Conservation (phyloP, 2,329 filamentous ascomycete species). For the Penicillium sp. region DNA sequence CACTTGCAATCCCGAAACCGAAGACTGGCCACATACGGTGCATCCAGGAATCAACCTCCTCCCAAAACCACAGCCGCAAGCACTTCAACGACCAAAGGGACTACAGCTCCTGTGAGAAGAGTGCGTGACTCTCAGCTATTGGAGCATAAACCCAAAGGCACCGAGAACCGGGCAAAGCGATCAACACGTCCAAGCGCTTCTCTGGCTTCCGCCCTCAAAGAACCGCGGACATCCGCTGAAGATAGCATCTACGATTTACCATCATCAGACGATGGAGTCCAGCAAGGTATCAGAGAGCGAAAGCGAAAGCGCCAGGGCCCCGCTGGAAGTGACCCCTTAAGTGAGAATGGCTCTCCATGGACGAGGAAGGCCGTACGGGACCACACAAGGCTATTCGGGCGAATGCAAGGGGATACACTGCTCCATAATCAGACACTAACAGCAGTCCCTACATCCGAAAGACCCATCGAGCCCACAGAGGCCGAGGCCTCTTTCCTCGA, state of each 20-base stretch:
- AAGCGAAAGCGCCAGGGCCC: constrained; percentile 20
- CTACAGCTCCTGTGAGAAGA: not conserved
- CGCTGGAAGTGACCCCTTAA: not conserved
- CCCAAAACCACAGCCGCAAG: constrained; percentile 1
- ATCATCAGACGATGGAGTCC: constrained; percentile 28
- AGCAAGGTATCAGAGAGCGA: constrained; percentile 8
- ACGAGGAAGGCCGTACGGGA: not conserved
- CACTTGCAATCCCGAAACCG: constrained; percentile 23
- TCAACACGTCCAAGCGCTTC: not conserved
- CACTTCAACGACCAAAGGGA: not conserved
- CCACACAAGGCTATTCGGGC: not conserved
- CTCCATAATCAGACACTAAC: not conserved
- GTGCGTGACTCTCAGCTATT: not conserved
- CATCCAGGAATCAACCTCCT: constrained; percentile 16
- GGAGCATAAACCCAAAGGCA: not conserved
- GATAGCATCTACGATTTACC: constrained; percentile 25
- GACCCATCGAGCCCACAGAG: not conserved
- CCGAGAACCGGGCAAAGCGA: constrained; percentile 4
- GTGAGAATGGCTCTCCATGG: not conserved
- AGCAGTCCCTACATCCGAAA: not conserved
- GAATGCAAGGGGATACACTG: not conserved
- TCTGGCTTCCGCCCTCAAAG: not conserved
- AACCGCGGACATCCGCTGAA: constrained; percentile 2
- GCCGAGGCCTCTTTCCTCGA: not conserved
- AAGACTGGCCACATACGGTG: constrained; percentile 41